Conservation (phyloP, 257 asterid species). For the Nicotiana sylvestris region DNA sequence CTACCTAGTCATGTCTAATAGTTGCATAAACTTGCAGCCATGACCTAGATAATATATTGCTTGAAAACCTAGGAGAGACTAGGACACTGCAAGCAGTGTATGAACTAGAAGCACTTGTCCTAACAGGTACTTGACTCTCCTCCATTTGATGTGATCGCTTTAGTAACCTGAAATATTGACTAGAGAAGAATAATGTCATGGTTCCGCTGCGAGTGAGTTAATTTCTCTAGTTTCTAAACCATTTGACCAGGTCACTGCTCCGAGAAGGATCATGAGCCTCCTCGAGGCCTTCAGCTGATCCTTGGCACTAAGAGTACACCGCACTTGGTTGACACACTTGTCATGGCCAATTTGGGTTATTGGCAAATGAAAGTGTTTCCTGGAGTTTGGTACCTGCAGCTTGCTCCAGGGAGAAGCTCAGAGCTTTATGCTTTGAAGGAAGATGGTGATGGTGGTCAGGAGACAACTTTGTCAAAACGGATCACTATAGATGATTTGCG, state of each 20-base stretch:
- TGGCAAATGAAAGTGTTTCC: constrained; percentile 99
- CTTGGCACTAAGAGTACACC: constrained; percentile 87
- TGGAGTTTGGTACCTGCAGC: constrained; percentile 96
- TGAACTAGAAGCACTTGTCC: constrained; percentile 97
- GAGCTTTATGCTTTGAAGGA: constrained; percentile 85
- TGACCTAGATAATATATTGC: constrained; percentile 94
- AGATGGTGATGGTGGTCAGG: constrained; percentile 51
- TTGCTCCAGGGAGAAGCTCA: constrained; percentile 96
- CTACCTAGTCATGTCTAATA: not conserved
- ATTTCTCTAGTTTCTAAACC: constrained; percentile 23
- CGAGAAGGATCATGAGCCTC: constrained; percentile 95
- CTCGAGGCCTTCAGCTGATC: constrained; percentile 92
- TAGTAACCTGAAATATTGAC: constrained; percentile 8
- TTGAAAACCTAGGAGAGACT: constrained; percentile 85
- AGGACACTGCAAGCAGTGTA: constrained; percentile 91
- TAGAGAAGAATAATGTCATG: constrained; percentile 1
- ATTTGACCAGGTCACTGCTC: constrained; percentile 83
- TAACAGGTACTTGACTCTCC: constrained; percentile 58
- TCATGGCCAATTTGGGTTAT: constrained; percentile 98
- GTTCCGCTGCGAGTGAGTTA: not conserved
- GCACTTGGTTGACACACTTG: constrained; percentile 93
- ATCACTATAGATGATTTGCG: constrained; percentile 78
- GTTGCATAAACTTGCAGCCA: constrained; percentile 53
- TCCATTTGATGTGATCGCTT: not conserved
- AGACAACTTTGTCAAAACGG: constrained; percentile 54